phyloP scores from a whole-genome alignment of 768 basidiomycete species.

The Russula virescens region DNA sequence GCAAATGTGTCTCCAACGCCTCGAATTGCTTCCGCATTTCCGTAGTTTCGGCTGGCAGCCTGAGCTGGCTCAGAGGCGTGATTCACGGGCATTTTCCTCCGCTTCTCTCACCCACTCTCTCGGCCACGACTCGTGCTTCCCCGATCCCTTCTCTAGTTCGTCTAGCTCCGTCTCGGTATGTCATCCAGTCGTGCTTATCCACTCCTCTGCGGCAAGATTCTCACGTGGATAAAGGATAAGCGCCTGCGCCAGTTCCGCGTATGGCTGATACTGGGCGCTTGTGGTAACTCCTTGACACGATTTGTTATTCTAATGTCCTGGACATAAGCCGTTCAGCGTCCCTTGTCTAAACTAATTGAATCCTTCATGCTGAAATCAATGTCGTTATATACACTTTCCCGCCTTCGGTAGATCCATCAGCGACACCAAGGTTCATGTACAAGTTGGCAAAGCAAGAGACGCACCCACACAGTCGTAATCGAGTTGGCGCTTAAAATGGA shows the following conservation, averaged over 20 bases:
- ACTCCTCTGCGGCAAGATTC: conserved; percentile 65
- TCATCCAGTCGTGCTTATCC: conserved; percentile 58
- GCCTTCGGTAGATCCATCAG: conserved; percentile 42
- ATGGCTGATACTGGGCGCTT: conserved; percentile 73
- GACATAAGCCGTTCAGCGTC: not conserved
- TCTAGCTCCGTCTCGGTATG: conserved; percentile 88
- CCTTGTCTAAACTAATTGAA: not conserved
- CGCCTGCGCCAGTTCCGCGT: conserved; percentile 85
- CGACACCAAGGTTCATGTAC: not conserved
- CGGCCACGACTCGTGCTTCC: conserved; percentile 82
- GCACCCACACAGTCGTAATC: conserved; percentile 67
- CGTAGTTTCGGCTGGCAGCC: conserved; percentile 68
- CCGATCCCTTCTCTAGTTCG: conserved; percentile 65
- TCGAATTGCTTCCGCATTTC: conserved; percentile 85
- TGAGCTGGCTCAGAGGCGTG: conserved; percentile 87
- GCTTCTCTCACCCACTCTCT: conserved; percentile 74
- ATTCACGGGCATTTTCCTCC: conserved; percentile 64
- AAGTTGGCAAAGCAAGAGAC: conserved; percentile 24
- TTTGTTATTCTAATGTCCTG: conserved; percentile 73
- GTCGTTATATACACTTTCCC: conserved; percentile 84
- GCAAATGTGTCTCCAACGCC: conserved; percentile 71
- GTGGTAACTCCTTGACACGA: conserved; percentile 82
- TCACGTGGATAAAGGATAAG: conserved; percentile 72
- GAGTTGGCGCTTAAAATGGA: conserved; percentile 88
- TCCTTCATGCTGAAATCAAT: conserved; percentile 78